A percentile compares a stretch with the other conserved stretches of the same genome.
These are phyloP conservation scores for Trichoderma oligosporum DNA, from an alignment of 2,329 filamentous ascomycete genomes.

Conservation along the genomic window DNA sequence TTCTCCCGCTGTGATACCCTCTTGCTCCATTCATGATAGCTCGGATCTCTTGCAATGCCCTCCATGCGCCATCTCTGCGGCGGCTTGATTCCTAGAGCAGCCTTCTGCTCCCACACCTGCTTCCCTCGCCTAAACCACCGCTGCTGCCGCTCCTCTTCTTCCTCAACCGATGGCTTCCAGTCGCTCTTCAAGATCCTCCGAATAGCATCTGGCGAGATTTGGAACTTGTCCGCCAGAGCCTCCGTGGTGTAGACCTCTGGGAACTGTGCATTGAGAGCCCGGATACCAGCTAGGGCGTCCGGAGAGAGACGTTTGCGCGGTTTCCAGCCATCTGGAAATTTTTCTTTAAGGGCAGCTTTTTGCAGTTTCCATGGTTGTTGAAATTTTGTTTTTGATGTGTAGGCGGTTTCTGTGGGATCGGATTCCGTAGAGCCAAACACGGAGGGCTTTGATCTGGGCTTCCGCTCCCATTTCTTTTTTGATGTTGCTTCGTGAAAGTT, in stretches of 20 bases:
- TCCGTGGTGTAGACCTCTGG: constrained; percentile 73
- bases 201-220: constrained; percentile 82
- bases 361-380: constrained; percentile 63
- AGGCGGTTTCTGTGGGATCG: neutral
- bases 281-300: constrained; percentile 86
- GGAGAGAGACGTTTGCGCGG: constrained; percentile 86
- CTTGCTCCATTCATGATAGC: constrained; percentile 38
- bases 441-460: neutral
- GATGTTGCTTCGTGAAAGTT: neutral
- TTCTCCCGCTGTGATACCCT: constrained; percentile 27
- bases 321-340: constrained; percentile 78
- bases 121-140: constrained; percentile 61
- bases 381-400: neutral
- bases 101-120: constrained; percentile 56
- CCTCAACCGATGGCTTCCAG: constrained; percentile 61
- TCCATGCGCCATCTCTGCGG: constrained; percentile 57
- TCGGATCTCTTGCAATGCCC: constrained; percentile 46
- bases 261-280: constrained; percentile 72
- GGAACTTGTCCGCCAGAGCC: constrained; percentile 71
- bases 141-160: constrained; percentile 54
- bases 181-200: constrained; percentile 80
- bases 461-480: neutral
- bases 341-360: constrained; percentile 69
- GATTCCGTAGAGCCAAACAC: neutral
- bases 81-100: constrained; percentile 59